Percentiles rank a stretch among this genome's conserved stretches.
phyloP scores from a whole-genome alignment of 805 yeast species.

The Jamesozyma jinghongensis region DNA sequence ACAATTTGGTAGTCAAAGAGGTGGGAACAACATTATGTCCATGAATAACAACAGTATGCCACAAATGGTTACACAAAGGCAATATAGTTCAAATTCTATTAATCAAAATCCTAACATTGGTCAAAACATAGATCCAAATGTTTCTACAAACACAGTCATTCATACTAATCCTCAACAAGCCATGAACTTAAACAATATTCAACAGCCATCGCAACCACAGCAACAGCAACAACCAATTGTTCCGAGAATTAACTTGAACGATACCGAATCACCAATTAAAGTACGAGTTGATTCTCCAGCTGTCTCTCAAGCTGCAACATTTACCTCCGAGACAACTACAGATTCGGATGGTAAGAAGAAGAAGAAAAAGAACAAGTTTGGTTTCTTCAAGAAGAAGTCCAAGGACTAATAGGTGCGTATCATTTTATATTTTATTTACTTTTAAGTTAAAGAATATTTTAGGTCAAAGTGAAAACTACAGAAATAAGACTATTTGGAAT shows the following conservation, averaged over 20 bases:
- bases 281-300: neutral
- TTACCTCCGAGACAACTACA: constrained; percentile 5
- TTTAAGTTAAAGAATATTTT: no score
- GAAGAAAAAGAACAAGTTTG: constrained; percentile 26
- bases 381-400: constrained; percentile 22
- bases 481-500: no score
- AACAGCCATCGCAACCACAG: neutral
- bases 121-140: constrained; percentile 16
- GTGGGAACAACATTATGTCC: neutral
- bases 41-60: constrained; percentile 2
- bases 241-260: neutral
- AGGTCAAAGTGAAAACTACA: no score
- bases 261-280: constrained; percentile 2
- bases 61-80: constrained; percentile 13
- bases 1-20: neutral
- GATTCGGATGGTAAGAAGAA: constrained; percentile 3
- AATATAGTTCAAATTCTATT: constrained; percentile 19
- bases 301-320: constrained; percentile 5
- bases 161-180: constrained; percentile 7
- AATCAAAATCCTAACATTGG: no score
- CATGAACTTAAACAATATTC: neutral
- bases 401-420: no score
- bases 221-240: constrained; percentile 3
- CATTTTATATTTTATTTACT: no score
- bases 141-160: constrained; percentile 18